Evolutionary conservation across 495 filamentous ascomycete genomes (phyloP).

Genomic region (Penicillium odoratum): DNA sequence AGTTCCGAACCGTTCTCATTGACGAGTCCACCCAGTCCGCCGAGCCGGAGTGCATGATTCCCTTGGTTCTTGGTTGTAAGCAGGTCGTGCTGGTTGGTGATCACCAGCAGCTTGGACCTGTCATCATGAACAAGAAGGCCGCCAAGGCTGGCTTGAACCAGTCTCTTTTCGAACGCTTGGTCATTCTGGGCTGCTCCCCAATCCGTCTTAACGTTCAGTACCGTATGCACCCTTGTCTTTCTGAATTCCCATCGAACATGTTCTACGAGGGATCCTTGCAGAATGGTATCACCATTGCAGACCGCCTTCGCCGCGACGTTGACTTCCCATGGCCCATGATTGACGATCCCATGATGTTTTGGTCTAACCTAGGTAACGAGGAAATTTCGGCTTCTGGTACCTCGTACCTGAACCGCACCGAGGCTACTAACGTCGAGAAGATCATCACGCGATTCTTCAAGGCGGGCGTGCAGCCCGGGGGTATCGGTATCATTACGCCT

Average conservation of each 20-base stretch:
- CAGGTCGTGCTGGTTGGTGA: slow-evolving; percentile 97
- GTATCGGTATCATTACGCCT: slow-evolving; percentile 97
- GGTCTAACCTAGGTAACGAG: slow-evolving; percentile 96
- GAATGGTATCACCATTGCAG: slow-evolving; percentile 90
- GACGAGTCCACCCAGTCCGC: slow-evolving; percentile 99
- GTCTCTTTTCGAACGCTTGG: slow-evolving; percentile 94
- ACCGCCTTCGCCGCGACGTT: slow-evolving; percentile 86
- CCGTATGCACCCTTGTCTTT: slow-evolving; percentile 98
- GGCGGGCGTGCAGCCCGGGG: slow-evolving; percentile 87
- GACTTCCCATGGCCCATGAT: slow-evolving; percentile 97
- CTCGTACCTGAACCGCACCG: slow-evolving; percentile 96
- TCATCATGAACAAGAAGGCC: slow-evolving; percentile 99
- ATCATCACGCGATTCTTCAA: slow-evolving; percentile 99
- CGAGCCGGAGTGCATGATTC: slow-evolving; percentile 99
- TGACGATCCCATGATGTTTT: slow-evolving; percentile 99
- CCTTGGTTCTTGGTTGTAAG: slow-evolving; percentile 94
- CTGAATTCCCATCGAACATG: slow-evolving; percentile 99
- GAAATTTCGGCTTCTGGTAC: slow-evolving; percentile 98
- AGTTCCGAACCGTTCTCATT: slow-evolving; percentile 96
- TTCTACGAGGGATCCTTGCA: slow-evolving; percentile 98
- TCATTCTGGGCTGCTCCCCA: slow-evolving; percentile 87
- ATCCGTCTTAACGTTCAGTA: slow-evolving; percentile 97
- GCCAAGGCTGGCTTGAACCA: slow-evolving; percentile 97
- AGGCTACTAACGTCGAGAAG: slow-evolving; percentile 96
- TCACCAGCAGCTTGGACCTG: slow-evolving; percentile 96